Base-by-base conservation (phyloP, 2,329 filamentous ascomycete species). In the Microcyclosporella mali region DNA sequence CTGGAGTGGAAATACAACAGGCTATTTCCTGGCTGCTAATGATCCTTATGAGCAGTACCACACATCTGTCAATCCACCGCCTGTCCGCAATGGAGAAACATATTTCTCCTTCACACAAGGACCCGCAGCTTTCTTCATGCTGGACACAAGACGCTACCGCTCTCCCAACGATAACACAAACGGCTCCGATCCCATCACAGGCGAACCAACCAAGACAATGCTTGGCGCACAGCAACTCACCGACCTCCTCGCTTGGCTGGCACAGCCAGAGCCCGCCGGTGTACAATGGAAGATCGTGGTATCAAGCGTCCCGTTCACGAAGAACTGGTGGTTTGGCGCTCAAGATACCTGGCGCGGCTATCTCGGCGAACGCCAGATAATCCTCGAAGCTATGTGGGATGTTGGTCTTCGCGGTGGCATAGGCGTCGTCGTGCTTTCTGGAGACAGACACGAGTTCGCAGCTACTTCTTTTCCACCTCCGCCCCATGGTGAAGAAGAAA, bases 281-380 rank as follows among this genome's bases (percentile, higher is more conserved):
- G 82, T 95, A 0, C 82, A 83, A 58, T 98, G 92, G 90, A 97
- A 97, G 69, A 81, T 98, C 56, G 72, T 98, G 38, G 82, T 89
- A 14, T 89, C 85, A 30, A 89, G 85, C 14, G 85, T 97, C 4
- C 92, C 92, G 0, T 95, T 98, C 62, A 97, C 92, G 6, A 94
- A 95, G 69, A 98, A 98, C 65, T 98, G 92, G 90, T 84, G 81
- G 17, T 79, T 95, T 51, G 90, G 92, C 51, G 81, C 80, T 2
- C 74, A 82, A 48, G 92, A 98, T 61, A 97, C 92, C 0, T 98
- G 92, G 92, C 88, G 87, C 35, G 90, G 90, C 0, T 95, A 94
- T 64, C 73, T 95, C 2, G 69, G 74, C 37, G 92, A 98, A 70
- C 82, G 92, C 12, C 78, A 75, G 41, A 73, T 72, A 42, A 77